Evolutionary conservation across 2,329 filamentous ascomycete species (phyloP).

Genomic region (Lasiodiplodia sp.): DNA sequence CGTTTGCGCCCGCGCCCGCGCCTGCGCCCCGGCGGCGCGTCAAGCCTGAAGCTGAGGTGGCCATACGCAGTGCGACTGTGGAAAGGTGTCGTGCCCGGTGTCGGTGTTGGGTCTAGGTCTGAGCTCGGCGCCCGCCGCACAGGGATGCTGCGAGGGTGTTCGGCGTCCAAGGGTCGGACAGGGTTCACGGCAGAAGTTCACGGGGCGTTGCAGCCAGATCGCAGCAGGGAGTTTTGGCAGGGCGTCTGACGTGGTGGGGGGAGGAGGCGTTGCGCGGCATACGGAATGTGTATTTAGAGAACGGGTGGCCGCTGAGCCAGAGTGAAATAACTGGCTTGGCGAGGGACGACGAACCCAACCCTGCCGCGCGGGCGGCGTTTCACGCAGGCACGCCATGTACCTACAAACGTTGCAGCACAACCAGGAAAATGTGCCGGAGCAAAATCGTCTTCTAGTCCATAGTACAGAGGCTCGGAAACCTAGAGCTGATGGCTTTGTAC

Average conservation of each 20-base stretch:
- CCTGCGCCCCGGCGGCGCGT: slow-evolving; percentile 73
- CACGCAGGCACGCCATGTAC: slow-evolving; percentile 18
- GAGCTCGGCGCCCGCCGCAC: slow-evolving; percentile 29
- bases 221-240: slow-evolving; percentile 1
- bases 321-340: slow-evolving; percentile 28
- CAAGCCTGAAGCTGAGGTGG: slow-evolving; percentile 74
- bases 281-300: slow-evolving; percentile 23
- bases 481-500: slow-evolving; percentile 39
- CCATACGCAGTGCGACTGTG: slow-evolving; percentile 56
- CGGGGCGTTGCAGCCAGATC: slow-evolving; percentile 8
- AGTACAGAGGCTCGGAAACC: slow-evolving; percentile 45
- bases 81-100: slow-evolving; percentile 25
- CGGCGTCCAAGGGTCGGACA: slow-evolving; percentile 26
- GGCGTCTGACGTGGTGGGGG: slow-evolving; percentile 16
- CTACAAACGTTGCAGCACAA: background rate
- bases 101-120: slow-evolving; percentile 29
- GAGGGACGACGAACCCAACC: slow-evolving; percentile 20
- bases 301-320: slow-evolving; percentile 8
- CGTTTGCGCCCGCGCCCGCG: slow-evolving; percentile 64
- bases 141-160: slow-evolving; percentile 29
- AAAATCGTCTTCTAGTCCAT: slow-evolving; percentile 42
- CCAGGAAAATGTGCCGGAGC: slow-evolving; percentile 6
- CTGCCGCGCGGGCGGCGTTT: slow-evolving; percentile 26
- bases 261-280: slow-evolving; percentile 16
- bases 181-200: slow-evolving; percentile 7